These are phyloP conservation scores for Penicillium bovifimosum DNA, from an alignment of 495 filamentous ascomycete species.

Conservation along the genomic window DNA sequence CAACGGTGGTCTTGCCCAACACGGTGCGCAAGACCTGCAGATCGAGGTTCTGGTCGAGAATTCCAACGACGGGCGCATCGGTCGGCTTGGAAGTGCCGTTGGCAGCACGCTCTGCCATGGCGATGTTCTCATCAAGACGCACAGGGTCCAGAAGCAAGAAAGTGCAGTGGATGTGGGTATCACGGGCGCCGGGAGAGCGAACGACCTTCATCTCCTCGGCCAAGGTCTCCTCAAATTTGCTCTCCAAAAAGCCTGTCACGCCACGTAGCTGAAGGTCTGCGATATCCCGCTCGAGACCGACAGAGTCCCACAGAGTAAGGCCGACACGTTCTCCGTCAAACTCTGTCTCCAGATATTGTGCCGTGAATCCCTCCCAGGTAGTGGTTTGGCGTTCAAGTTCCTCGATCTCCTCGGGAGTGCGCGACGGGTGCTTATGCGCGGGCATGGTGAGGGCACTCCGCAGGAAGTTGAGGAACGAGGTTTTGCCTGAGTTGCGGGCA, in stretches of 20 bases:
- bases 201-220: slow-evolving; percentile 97
- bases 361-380: slow-evolving; percentile 64
- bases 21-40: slow-evolving; percentile 83
- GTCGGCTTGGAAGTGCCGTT: slow-evolving; percentile 50
- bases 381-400: slow-evolving; percentile 32
- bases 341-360: slow-evolving; percentile 89
- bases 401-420: slow-evolving; percentile 48
- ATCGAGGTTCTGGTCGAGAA: slow-evolving; percentile 85
- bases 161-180: slow-evolving; percentile 96
- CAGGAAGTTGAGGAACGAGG: slow-evolving; percentile 94
- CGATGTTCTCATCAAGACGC: slow-evolving; percentile 77
- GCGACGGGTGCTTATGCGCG: slow-evolving; percentile 61
- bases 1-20: slow-evolving; percentile 91
- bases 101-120: slow-evolving; percentile 55
- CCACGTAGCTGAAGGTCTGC: slow-evolving; percentile 91
- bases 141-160: slow-evolving; percentile 89
- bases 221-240: slow-evolving; percentile 97
- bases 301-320: slow-evolving; percentile 92
- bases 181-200: slow-evolving; percentile 83
- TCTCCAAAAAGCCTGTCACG: slow-evolving; percentile 87
- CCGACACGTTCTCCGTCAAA: slow-evolving; percentile 90
- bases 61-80: slow-evolving; percentile 46
- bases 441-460: slow-evolving; percentile 76
- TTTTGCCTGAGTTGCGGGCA: slow-evolving; percentile 85
- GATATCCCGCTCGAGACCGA: slow-evolving; percentile 86